Percentiles rank a stretch among this genome's conserved stretches.
phyloP scores from a whole-genome alignment of 129 eudicot genomes.

The Lactuca sativa region DNA sequence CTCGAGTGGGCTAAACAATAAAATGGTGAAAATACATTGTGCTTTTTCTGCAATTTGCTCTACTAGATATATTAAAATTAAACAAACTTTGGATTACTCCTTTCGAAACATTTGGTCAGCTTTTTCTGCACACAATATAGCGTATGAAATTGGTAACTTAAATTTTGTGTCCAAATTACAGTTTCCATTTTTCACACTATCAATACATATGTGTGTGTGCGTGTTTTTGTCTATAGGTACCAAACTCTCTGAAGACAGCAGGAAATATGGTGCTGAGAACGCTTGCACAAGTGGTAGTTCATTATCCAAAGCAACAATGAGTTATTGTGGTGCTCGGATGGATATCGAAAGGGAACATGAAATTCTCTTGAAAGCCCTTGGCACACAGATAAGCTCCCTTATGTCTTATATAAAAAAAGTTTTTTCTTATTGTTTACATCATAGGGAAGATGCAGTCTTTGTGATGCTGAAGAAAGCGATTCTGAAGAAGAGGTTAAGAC shows the following conservation, averaged over 20 bases:
- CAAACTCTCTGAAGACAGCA: slow-evolving; percentile 77
- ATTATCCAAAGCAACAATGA: slow-evolving; percentile 76
- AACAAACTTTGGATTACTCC: no score
- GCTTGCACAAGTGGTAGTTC: slow-evolving; percentile 75
- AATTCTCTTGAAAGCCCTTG: slow-evolving; percentile 60
- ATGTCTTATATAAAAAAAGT: no score
- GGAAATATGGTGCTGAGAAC: slow-evolving; percentile 84
- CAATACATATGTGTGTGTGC: not conserved
- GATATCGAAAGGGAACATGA: slow-evolving; percentile 81
- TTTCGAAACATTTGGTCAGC: no score
- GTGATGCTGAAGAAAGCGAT: slow-evolving; percentile 62
- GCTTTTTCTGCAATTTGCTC: no score
- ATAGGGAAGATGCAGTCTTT: no score
- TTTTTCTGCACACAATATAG: no score
- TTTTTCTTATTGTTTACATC: no score
- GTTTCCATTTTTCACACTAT: not conserved
- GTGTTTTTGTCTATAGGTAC: slow-evolving; percentile 57
- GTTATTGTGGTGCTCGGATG: slow-evolving; percentile 65
- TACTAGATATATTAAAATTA: no score
- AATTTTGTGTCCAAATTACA: not conserved
- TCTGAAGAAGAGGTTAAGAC: slow-evolving; percentile 38
- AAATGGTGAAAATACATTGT: no score
- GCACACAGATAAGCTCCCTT: slow-evolving; percentile 75
- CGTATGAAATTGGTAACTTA: slow-evolving; percentile 75
- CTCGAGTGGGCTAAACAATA: no score